phyloP scores from a whole-genome alignment of 1,284 basidiomycete species.

The Ganoderma resinaceum region DNA sequence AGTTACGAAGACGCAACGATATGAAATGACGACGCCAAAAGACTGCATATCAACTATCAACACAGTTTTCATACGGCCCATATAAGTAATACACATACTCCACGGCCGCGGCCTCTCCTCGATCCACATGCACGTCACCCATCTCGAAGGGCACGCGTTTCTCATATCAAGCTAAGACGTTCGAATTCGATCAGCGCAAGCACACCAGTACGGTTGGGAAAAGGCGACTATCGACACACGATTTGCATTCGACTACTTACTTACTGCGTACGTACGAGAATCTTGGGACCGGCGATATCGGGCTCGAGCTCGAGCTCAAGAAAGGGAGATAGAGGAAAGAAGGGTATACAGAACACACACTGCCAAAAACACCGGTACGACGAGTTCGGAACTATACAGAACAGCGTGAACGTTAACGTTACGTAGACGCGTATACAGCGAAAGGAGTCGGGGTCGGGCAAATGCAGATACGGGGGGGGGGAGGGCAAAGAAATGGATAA shows the following conservation, averaged over 20 bases:
- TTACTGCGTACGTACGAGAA: not conserved
- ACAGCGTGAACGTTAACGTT: no score
- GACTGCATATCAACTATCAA: no score
- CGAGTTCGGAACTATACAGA: not conserved
- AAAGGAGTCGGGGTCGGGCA: not conserved
- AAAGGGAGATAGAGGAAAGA: no score
- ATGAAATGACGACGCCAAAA: not conserved
- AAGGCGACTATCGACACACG: conserved; percentile 1
- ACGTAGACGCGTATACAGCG: not conserved
- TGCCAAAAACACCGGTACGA: no score
- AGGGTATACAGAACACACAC: not conserved
- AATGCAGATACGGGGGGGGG: not conserved
- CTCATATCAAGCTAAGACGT: not conserved
- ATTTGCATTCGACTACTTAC: not conserved
- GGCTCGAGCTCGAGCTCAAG: no score
- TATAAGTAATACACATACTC: no score
- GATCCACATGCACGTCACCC: no score
- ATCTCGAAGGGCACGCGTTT: not conserved
- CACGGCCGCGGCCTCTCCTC: no score
- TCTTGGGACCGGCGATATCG: not conserved
- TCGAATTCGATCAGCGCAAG: not conserved
- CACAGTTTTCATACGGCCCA: no score
- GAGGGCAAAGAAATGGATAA: conserved; percentile 27
- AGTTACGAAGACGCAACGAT: not conserved
- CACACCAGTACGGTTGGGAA: no score